Base-by-base conservation (phyloP, 768 basidiomycete genomes). In the Pulveroboletus sp. region DNA sequence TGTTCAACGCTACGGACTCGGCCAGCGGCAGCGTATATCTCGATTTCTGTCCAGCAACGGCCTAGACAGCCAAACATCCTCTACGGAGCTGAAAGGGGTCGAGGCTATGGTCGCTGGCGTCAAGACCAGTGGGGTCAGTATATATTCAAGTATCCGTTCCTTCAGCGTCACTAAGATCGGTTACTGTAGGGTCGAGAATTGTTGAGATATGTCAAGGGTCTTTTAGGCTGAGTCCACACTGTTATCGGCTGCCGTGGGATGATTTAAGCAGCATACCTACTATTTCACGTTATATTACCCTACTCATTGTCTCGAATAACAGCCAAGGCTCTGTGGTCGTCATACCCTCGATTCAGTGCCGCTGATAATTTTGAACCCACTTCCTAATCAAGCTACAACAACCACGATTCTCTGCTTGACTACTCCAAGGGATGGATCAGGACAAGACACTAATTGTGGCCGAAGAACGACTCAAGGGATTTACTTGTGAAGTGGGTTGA, bases 81-180 rank as follows among this genome's bases (percentile, higher is more conserved):
- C 57, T 32, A 51, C 62, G 11, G 73, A 76, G 24, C 59, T 73
- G 24, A 69, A 74, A 53, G 69, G 72, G 15, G 83, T 90, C 31
- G 82, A 82, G 54, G 81, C 81, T 30, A 89, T 93, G 85, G 79
- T 92, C 6, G 76, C 79, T 12, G 82, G 78, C 5, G 89, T 91
- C 6, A 93, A 93, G 68, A 75, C 66, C 39, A 76, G 74, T 45
- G 90, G 89, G 57, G 88, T 90, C 63, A 58, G 84, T 77, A 21
- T 21, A 21, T 21, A 40, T 27, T 27, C 8, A 46, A 6, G 38
- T 6, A 26, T 47, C 28, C 54, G 17, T 46, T 28, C 55, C 27
- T 58, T 49, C 45, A 26, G 48, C 30, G 26, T 47, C n/a, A 38
- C 47, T 57, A 14, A 58, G 10, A 33, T 28, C 35, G 18, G 7